Base-by-base conservation (phyloP, 306 rosid species). In the Macrotyloma uniflorum region DNA sequence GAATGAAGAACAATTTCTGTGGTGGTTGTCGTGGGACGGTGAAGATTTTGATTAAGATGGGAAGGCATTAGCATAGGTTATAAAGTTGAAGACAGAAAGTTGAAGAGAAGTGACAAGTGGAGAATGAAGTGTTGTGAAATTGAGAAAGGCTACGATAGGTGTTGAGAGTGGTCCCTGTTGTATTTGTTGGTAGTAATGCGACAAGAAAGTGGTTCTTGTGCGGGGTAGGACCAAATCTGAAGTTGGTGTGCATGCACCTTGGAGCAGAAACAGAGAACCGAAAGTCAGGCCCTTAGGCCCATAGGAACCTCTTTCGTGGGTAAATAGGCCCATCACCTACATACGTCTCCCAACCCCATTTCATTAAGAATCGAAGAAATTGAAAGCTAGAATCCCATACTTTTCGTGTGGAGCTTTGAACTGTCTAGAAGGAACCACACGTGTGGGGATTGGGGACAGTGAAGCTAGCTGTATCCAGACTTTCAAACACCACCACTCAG, bases 381-480 rank as follows among this genome's bases (percentile, higher is more conserved):
- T 42, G 5, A 42, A 42, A 42, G 15, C 47, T 15, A 11, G 47
- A 12, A 42, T 42, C 47, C 47, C 47, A 42, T 3, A 42, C 10
- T 11, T 10, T 53, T 4, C 1, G 20, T 14, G 40, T 14, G 66
- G 18, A 19, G 30, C 15, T 18, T 26, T 28, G 49, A 78, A 42
- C 1, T 20, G 35, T 46, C 64, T 20, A 20, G 45, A 59, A 58
- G 43, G 43, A 59, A 32, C 45, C 78, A 38, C 78, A 62, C 78
- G 78, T 72, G 78, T 70, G 78, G 16, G 2, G 36, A 26, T n/a
- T 14, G 53, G 22, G 43, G 54, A 51, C 66, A 67, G 46, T 18
- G 14, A 36, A 58, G 80, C 81, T 66, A 77, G 81, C 75, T 67
- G 75, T 77, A 77, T 67, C 74, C 82, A 77, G 75, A 55, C 75